A percentile compares a stretch with the other conserved stretches of the same genome.
Conservation (phyloP, 257 asterid species). For the Rehmannia glutinosa region DNA sequence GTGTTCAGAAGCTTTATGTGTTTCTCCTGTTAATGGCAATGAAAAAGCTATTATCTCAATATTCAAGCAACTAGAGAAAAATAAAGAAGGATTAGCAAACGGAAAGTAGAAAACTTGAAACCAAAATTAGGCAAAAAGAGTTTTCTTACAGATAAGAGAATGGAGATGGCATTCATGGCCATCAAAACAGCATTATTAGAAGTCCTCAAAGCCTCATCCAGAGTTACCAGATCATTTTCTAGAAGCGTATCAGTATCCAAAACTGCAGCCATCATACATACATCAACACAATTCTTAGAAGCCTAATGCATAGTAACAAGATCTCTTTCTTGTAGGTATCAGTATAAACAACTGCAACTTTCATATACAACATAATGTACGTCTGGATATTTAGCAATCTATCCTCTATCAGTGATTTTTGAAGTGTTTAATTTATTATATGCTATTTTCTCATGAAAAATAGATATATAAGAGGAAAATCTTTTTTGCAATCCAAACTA, state of each 20-base stretch:
- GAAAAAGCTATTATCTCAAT: slow-evolving; percentile 8
- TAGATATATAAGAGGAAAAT: no score
- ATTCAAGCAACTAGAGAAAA: neutral
- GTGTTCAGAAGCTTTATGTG: slow-evolving; percentile 48
- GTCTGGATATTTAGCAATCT: neutral
- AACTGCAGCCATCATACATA: slow-evolving; percentile 48
- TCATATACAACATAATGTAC: neutral
- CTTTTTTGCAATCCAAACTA: no score
- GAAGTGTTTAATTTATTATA: neutral
- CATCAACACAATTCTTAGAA: slow-evolving; percentile 28
- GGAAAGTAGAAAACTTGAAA: slow-evolving; percentile 13
- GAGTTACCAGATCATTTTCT: slow-evolving; percentile 79
- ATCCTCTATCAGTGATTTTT: neutral
- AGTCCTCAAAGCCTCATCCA: slow-evolving; percentile 89
- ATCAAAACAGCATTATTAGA: slow-evolving; percentile 78
- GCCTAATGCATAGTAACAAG: slow-evolving; percentile 45
- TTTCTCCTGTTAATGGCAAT: slow-evolving; percentile 54
- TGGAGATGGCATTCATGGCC: slow-evolving; percentile 81
- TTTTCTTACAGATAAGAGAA: slow-evolving; percentile 66
- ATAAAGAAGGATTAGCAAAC: slow-evolving; percentile 8
- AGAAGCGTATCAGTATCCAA: slow-evolving; percentile 89
- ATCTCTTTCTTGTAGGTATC: slow-evolving; percentile 41
- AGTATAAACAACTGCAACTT: slow-evolving; percentile 33
- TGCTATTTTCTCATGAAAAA: neutral
- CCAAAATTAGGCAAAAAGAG: slow-evolving; percentile 8